A percentile compares a stretch with the other conserved stretches of the same genome.
Evolutionary conservation across 2,329 filamentous ascomycete species (phyloP).

Genomic region (Colletotrichum gigasporum): DNA sequence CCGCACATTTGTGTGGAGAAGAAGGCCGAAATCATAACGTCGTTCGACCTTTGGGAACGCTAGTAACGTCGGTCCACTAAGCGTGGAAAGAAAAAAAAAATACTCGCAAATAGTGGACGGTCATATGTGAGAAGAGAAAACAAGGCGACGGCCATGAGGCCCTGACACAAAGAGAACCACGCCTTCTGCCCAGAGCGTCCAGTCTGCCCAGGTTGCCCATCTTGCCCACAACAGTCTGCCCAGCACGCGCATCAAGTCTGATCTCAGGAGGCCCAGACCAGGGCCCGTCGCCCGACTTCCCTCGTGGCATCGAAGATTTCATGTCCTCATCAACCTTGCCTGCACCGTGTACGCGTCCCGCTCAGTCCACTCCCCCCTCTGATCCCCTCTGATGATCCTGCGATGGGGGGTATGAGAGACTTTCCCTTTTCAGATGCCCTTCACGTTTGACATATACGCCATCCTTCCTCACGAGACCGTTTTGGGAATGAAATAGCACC

Average conservation of each 20-base stretch:
- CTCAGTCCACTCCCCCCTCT: not conserved
- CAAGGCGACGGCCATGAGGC: too few species aligned
- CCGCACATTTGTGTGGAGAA: conserved; percentile 17
- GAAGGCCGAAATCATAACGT: not conserved
- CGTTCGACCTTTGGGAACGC: not conserved
- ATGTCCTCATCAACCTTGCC: not conserved
- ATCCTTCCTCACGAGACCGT: not conserved
- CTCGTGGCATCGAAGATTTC: conserved; percentile 14
- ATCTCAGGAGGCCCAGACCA: too few species aligned
- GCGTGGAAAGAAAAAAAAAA: not conserved
- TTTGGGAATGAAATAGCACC: not conserved
- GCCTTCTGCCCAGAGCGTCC: too few species aligned
- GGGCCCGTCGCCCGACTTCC: not conserved
- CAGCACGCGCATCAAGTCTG: too few species aligned
- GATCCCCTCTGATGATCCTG: not conserved
- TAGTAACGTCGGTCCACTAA: conserved; percentile 19
- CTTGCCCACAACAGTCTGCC: too few species aligned
- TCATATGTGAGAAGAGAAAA: not conserved
- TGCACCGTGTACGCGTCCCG: not conserved
- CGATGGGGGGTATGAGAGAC: too few species aligned
- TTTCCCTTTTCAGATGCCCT: not conserved
- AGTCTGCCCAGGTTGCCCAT: too few species aligned
- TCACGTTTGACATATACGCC: not conserved
- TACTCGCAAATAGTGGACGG: not conserved
- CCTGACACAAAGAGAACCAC: not conserved